These are phyloP conservation scores for Scopulariopsis brevicaulis DNA, from an alignment of 2,329 filamentous ascomycete genomes.

Conservation along the genomic window DNA sequence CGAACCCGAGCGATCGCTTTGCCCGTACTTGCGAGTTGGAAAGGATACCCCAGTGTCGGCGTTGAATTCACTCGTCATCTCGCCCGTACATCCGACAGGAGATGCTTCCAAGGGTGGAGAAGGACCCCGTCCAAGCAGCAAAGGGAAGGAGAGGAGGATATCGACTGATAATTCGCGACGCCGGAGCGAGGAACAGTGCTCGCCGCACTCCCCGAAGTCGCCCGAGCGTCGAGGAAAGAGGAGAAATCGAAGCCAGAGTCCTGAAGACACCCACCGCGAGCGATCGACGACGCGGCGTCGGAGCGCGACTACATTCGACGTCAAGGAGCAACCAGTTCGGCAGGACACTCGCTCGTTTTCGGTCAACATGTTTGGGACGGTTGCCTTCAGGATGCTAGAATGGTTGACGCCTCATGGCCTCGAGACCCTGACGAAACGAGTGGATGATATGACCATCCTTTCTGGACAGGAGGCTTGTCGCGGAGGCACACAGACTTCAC, in stretches of 20 bases:
- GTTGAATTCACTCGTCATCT: constrained; percentile 1
- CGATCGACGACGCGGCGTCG: not conserved
- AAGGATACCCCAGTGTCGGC: constrained; percentile 14
- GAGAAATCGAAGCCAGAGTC: not conserved
- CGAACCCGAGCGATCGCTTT: constrained; percentile 61
- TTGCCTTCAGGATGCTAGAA: constrained; percentile 58
- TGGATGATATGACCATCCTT: not conserved
- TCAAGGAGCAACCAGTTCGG: constrained; percentile 33
- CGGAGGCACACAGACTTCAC: not conserved
- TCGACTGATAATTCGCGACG: not conserved
- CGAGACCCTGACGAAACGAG: constrained; percentile 8
- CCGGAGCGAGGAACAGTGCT: not conserved
- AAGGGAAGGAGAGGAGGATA: not conserved
- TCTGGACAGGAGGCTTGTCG: not conserved
- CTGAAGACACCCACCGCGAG: not conserved
- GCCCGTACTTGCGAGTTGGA: constrained; percentile 34
- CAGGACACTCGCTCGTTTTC: constrained; percentile 51
- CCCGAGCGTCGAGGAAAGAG: not conserved
- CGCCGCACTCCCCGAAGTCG: not conserved
- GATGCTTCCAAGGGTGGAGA: not conserved
- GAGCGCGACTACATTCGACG: not conserved
- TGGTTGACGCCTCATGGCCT: constrained; percentile 54
- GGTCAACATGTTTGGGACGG: constrained; percentile 52
- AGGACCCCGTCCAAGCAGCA: not conserved
- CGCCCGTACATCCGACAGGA: not conserved